Conservation (phyloP, 768 basidiomycete species). For the Suillus plorans region DNA sequence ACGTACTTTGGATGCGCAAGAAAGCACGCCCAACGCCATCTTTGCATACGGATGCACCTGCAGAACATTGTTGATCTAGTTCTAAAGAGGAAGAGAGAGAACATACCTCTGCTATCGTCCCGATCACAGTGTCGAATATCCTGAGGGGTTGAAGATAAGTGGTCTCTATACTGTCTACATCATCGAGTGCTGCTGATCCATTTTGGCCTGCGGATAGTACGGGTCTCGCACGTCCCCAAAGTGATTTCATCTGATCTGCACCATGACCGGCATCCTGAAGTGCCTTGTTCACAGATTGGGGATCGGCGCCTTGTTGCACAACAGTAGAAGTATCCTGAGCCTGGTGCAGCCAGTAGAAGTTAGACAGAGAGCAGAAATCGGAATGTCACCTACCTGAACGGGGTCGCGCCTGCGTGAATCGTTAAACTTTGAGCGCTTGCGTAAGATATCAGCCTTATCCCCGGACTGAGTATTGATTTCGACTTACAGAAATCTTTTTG, state of each 20-base stretch:
- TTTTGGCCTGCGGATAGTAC: too few species aligned
- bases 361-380: neutral
- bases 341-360: neutral
- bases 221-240: too few species aligned
- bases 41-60: constrained; percentile 9
- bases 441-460: neutral
- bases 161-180: too few species aligned
- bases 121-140: neutral
- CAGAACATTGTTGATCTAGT: too few species aligned
- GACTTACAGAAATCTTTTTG: neutral
- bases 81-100: neutral
- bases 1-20: neutral
- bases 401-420: too few species aligned
- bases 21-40: neutral
- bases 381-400: neutral
- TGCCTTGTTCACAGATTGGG: too few species aligned
- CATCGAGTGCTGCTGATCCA: too few species aligned
- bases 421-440: neutral
- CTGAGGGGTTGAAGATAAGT: too few species aligned
- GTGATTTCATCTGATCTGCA: too few species aligned
- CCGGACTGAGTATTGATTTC: neutral
- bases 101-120: neutral
- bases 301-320: neutral
- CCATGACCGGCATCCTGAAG: too few species aligned
- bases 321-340: neutral